Base-by-base conservation (phyloP, 805 yeast species). In the Pachysolen tannophilus region DNA sequence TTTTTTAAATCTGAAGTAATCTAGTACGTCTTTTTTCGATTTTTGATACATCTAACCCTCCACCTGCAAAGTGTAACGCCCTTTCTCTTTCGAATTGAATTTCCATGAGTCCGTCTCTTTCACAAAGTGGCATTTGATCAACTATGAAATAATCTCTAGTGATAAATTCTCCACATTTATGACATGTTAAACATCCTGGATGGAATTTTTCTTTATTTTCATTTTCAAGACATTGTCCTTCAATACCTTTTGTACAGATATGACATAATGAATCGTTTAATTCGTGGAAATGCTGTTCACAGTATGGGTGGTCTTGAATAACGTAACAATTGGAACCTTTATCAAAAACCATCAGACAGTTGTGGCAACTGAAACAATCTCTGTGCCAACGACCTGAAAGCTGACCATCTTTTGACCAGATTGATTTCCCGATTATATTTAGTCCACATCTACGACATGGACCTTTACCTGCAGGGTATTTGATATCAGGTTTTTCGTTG, bases 331-430 rank as follows among this genome's bases (percentile, higher is more conserved):
- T 72, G 13, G 72, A 70, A 9, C 71, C 66, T 47, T 75, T 82
- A 43, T 64, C 67, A 56, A 83, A 82, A 26, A 56, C 57, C 2
- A 65, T 50, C 7, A 56, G 57, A 60, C 97, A 90, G 9, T 64
- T 56, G 14, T 66, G 58, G 62, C 98, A 92, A 10, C 63, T 61
- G 63, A 92, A 90, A 53, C 98, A 92, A 11, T 66, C 58, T 26
- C 94, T 68, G 53, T 92, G 98, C 97, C 97, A 92, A 53, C 87
- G 90, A 0, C 97, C 97, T 2, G 85, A 72, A 30, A 82, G 60
- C 49, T 79, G 87, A n/a, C 79, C 82, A 37, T 82, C 83, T 46
- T 78, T 82, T n/a, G 95, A 84, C 58, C 78, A 82, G 14, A 90
- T 82, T 0, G 92, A 67, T 8, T 43, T 40, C 1, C 75, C 66